phyloP scores from a whole-genome alignment of 306 rosid genomes.

The Prunus mira region DNA sequence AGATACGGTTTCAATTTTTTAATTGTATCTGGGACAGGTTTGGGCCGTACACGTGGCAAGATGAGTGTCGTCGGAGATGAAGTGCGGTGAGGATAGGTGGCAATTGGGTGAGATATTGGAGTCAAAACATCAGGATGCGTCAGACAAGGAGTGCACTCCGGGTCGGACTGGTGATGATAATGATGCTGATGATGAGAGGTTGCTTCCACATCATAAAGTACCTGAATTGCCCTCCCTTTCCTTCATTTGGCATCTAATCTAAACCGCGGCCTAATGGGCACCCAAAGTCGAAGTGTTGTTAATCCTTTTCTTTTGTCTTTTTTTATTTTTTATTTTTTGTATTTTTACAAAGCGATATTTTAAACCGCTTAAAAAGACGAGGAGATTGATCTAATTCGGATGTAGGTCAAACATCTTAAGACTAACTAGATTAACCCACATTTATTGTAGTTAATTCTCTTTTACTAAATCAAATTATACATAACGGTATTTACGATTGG shows the following conservation, averaged over 20 bases:
- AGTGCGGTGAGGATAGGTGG: slow-evolving; percentile 4
- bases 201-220: not conserved
- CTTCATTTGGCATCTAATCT: not conserved
- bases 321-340: not conserved
- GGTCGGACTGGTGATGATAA: slow-evolving; percentile 6
- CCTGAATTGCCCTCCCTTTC: not conserved
- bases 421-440: too few relatives aligned
- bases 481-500: too few relatives aligned
- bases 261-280: not conserved
- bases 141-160: slow-evolving; percentile 33
- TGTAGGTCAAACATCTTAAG: too few relatives aligned
- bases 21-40: not conserved
- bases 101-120: not conserved
- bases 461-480: too few relatives aligned
- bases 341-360: not conserved
- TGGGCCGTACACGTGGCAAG: slow-evolving; percentile 16
- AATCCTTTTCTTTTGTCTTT: not conserved
- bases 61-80: slow-evolving; percentile 2
- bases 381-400: too few relatives aligned
- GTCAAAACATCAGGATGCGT: slow-evolving; percentile 19
- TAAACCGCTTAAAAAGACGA: not conserved
- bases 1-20: not conserved
- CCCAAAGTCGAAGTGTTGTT: not conserved
- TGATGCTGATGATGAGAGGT: not conserved
- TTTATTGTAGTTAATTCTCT: too few relatives aligned